Evolutionary conservation across 106 monocot species (phyloP), one percentile per base, ranked within the genome.

Genomic region (Dendrobium nobile): DNA sequence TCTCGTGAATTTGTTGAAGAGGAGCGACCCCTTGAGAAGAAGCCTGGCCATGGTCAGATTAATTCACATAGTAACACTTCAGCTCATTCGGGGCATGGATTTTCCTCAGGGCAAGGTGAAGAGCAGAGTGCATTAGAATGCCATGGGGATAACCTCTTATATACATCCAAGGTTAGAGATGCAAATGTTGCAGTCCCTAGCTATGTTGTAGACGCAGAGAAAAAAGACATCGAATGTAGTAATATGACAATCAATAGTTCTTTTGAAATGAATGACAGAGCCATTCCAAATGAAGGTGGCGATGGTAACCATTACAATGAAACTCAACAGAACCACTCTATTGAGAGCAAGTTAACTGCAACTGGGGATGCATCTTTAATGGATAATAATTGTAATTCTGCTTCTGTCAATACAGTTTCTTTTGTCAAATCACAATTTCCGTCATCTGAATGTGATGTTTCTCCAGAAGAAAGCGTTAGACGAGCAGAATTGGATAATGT

Each of bases 71-170:
- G 28, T 20, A 10, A 80, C 73, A 31, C 10, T 2, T 27, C 48
- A 20, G 44, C 41, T 54, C 56, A 75, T n/a, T 41, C 54, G 8
- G 7, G 31, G 51, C 81, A 54, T 9, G n/a, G 18, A n/a, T 15
- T 54, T 28, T 42, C 42, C 19, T 75, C 47, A 67, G 75, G 55
- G 54, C 67, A 26, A 75, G 40, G 47, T 70, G 86, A 77, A 72
- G 82, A 77, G 31, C 79, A 79, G 54, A 51, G 77, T 17, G 48
- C 8, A 44, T 84, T 77, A 79, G 88, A 86, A 77, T 77, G 83
- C 64, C 79, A 84, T 72, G 86, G 81, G 7, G 86, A 85, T 75
- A 84, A 79, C 54, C 77, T 86, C 15, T 84, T 79, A 11, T 82
- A 55, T 80, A 16, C 82, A 28, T 64, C 77, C 75, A 61, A 75